Base-by-base conservation (phyloP, 306 rosid species). In the Leucaena leucocephala region DNA sequence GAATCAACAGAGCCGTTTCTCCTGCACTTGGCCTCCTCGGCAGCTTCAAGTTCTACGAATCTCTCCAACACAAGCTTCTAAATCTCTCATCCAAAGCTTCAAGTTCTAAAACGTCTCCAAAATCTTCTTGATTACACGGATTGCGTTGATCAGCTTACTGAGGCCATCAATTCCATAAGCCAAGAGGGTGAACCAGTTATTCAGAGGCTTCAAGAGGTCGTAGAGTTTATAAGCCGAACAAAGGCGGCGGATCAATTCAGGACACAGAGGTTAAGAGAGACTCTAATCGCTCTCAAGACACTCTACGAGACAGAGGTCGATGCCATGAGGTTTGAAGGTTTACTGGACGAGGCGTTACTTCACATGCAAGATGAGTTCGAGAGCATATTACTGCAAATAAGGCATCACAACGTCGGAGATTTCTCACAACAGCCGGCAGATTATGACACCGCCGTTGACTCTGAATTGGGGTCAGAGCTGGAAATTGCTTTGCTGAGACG, bases 121-220 rank as follows among this genome's bases (percentile, higher is more conserved):
- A 90, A 71, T 77, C 83, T 94, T 1, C 38, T 84, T 6, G 89
- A 88, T 22, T 89, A 89, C 70, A 81, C 83, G 75, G 88, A 85
- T 42, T 88, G 89, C 33, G 94, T 89, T 21, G 94, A 92, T 52
- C 79, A 81, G 78, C 74, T 94, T 6, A 86, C 83, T 43, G 82
- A 49, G 4, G 87, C 90, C 12, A 84, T 94, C 3, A 82, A 36
- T 9, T 72, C 67, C 16, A 89, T 94, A 43, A 68, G 91, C 40
- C 68, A 72, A 55, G 97, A 85, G 22, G 98, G 91, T 2, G 94
- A 90, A 84, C 83, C 86, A 5, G 98, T 88, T 85, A 85, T 94
- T 42, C 93, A 86, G 89, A 86, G 61, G 86, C 96, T 91, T 59
- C 98, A 94, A 21, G 98, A 94, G 83, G 98, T 92, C 72, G 98